Base-by-base conservation (phyloP, 345 rosid genomes). In the Angophora floribunda region DNA sequence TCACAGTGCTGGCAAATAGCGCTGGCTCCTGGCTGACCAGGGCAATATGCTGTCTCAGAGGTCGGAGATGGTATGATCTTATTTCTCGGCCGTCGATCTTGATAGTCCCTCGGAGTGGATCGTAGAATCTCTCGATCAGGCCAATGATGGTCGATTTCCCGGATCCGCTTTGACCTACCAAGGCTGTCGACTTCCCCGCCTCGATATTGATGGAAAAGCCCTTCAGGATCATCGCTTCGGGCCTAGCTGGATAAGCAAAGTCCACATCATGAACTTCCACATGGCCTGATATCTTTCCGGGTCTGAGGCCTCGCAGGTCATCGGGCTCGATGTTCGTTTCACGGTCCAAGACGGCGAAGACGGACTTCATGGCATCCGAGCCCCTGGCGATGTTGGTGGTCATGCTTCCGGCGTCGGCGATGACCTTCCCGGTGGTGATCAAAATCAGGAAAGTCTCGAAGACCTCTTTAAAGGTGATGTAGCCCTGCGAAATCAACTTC, bases 11-110 rank as follows among this genome's bases (percentile, higher is more conserved):
- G 0, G 52, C 89, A 7, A 91, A 89, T 32, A 91, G 28, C 1
- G 89, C 52, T 4, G 92, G 92, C 47, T 91, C 92, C 52, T 89
- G 92, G n/a, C 91, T 89, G 1, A 91, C 91, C 5, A 90, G 78
- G 14, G 91, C 91, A 4, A 88, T 80, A 52, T 86, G 32, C 59
- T 87, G 47, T 51, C 88, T 87, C 52, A 67, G 41, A 19, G 88
- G 47, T 51, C 52, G 51, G 19, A 87, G 82, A 11, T 47, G 51
- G 41, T 87, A 87, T n/a, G 84, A 61, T 51, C 22, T 32, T 41
- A 87, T 44, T 11, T 87, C 52, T 41, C 85, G 88, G 28, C 85
- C 84, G 26, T 87, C 85, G 32, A 87, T 51, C 45, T 44, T 65
- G 41, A 87, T 26, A 4, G 47, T 63, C 15, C 87, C 87, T n/a